Conservation (phyloP, 73 alveolate species). For the Tetrahymena borealis region DNA sequence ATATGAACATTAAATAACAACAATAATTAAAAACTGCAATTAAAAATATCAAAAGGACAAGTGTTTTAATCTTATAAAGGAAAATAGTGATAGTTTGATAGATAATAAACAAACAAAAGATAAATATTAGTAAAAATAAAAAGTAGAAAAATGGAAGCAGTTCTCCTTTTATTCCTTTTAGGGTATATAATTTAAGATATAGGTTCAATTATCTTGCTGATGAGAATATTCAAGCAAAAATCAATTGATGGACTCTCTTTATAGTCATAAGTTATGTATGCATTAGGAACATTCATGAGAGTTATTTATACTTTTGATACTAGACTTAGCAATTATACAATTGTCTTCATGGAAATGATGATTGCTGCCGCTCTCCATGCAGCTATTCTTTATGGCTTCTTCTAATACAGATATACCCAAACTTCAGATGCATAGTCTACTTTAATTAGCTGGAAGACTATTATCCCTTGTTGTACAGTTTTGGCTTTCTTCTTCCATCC, state of each 20-base stretch:
- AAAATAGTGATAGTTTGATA: background rate
- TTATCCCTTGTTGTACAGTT: slow-evolving; percentile 19
- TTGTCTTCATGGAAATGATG: slow-evolving; percentile 7
- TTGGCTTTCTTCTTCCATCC: slow-evolving; percentile 29
- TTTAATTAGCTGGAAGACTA: background rate
- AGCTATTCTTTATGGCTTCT: slow-evolving; percentile 3
- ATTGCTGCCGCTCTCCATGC: background rate
- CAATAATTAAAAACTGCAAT: no score
- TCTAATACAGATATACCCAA: slow-evolving; percentile 21
- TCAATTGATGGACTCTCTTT: slow-evolving; percentile 17
- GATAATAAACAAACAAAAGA: background rate
- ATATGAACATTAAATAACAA: no score
- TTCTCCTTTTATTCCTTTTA: slow-evolving; percentile 18
- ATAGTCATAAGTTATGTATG: slow-evolving; percentile 33
- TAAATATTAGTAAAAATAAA: background rate
- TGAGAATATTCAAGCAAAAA: slow-evolving; percentile 7
- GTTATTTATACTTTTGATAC: slow-evolving; percentile 26
- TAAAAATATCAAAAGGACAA: no score
- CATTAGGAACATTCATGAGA: slow-evolving; percentile 33
- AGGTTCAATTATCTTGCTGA: background rate
- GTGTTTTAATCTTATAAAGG: no score
- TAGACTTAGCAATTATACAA: slow-evolving; percentile 1
- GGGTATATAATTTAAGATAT: slow-evolving; percentile 29
- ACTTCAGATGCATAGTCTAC: slow-evolving; percentile 14
- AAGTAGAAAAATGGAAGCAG: slow-evolving; percentile 10